These are phyloP conservation scores for Pythium aristosporum DNA, from an alignment of 352 stramenopile species.

Conservation along the genomic window DNA sequence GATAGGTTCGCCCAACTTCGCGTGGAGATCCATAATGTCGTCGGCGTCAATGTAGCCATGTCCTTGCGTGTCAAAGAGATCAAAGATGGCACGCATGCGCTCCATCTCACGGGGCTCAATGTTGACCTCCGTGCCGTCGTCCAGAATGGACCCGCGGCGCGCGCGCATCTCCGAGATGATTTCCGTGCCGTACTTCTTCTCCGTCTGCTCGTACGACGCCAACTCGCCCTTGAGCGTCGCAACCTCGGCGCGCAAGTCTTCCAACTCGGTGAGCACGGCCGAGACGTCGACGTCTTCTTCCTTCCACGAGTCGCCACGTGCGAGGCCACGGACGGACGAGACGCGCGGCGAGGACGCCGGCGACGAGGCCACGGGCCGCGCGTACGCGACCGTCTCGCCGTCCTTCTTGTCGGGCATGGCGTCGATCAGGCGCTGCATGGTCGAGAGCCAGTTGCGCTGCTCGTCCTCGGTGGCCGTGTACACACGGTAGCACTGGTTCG, in stretches of 20 bases:
- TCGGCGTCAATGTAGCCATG: constrained; percentile 79
- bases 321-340: constrained; percentile 30
- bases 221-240: constrained; percentile 69
- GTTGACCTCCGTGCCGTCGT: constrained; percentile 76
- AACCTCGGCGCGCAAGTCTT: constrained; percentile 75
- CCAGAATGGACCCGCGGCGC: constrained; percentile 66
- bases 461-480: constrained; percentile 78
- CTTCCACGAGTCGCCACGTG: constrained; percentile 73
- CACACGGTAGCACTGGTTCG: constrained; percentile 83
- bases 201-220: constrained; percentile 71
- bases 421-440: constrained; percentile 74
- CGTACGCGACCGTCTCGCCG: constrained; percentile 59
- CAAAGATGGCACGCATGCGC: constrained; percentile 83
- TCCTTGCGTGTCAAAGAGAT: constrained; percentile 79
- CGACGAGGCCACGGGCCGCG: constrained; percentile 65
- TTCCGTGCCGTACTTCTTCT: constrained; percentile 72
- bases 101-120: constrained; percentile 84
- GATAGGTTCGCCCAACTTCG: constrained; percentile 82
- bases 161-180: constrained; percentile 47
- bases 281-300: constrained; percentile 75
- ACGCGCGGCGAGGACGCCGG: constrained; percentile 56
- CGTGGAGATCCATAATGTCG: constrained; percentile 77
- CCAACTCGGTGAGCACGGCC: constrained; percentile 61
- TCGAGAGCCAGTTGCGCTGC: constrained; percentile 60
- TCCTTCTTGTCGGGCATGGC: constrained; percentile 66